A percentile compares a stretch with the other conserved stretches of the same genome.
Conservation (phyloP, 192 early-diverging fungal species). For the Chytriomyces confervae region DNA sequence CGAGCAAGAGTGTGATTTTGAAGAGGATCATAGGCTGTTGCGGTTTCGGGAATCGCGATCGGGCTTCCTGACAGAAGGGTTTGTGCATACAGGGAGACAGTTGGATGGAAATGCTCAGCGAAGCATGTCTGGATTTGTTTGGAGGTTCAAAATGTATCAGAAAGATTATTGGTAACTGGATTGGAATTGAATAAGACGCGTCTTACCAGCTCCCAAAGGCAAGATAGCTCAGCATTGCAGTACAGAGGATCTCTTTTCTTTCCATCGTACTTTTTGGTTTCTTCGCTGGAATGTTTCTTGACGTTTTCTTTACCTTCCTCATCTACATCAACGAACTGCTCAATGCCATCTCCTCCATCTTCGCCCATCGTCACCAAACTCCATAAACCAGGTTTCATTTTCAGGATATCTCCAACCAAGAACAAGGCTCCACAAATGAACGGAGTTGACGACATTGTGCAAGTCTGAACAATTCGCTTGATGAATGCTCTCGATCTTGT, state of each 20-base stretch:
- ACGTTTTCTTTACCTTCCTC: constrained; percentile 37
- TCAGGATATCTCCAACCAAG: constrained; percentile 75
- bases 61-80: constrained; percentile 72
- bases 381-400: constrained; percentile 60
- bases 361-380: constrained; percentile 71
- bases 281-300: constrained; percentile 27
- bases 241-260: constrained; percentile 87
- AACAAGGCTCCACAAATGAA: constrained; percentile 88
- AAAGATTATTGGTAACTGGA: neutral
- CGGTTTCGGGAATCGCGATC: constrained; percentile 63
- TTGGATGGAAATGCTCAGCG: constrained; percentile 87
- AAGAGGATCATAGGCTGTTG: constrained; percentile 77
- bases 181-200: neutral
- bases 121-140: constrained; percentile 59
- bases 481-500: constrained; percentile 82
- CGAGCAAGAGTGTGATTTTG: constrained; percentile 89
- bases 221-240: constrained; percentile 78
- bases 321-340: constrained; percentile 61
- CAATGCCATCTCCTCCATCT: constrained; percentile 73
- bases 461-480: constrained; percentile 84
- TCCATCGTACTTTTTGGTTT: constrained; percentile 71
- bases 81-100: constrained; percentile 80
- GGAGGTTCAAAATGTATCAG: neutral
- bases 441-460: constrained; percentile 68
- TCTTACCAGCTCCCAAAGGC: constrained; percentile 90